Base-by-base conservation (phyloP, 2,329 filamentous ascomycete species). In the Penicillium crustosum region DNA sequence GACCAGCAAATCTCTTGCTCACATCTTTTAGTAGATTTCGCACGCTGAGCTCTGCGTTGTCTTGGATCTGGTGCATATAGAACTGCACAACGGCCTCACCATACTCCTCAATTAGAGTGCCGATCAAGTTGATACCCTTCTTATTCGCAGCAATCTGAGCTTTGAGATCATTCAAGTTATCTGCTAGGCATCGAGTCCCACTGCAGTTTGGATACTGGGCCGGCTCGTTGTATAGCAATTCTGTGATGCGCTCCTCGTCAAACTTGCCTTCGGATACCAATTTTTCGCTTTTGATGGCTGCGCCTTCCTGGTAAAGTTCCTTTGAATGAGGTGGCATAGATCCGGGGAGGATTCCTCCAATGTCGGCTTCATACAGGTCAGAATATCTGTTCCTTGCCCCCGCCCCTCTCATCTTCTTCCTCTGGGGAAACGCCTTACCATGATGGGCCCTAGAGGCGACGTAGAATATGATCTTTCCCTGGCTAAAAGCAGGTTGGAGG, bases 101-200 rank as follows among this genome's bases (percentile, higher is more conserved):
- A 65, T 91, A 93, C 67, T 93, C 90, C 38, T 84, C 82, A 65
- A 93, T 91, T 4, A 93, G 76, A 0, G 82, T 80, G 39, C 81
- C 81, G 61, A 93, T 91, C 21, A 91, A 79, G 42, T 84, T 87
- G 67, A 91, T 91, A 6, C 90, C 90, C 69, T 91, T 91, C 66
- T 91, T 87, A 66, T 94, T 93, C 9, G 90, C 89, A 2, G 90
- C 89, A 6, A 93, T 86, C 69, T 93, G 89, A 0, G 90, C 90
- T 73, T 92, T 91, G 41, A 94, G 79, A 69, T 94, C 90, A 60
- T 89, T 90, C 67, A 94, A 79, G 68, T 94, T 94, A 70, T 94
- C 90, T 12, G 83, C 84, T 0, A 93, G 79, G 68, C 88, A 89
- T 51, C 90, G 81, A 0, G 90, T 92, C 2, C 89, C 89, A 62